Base-by-base conservation (phyloP, 495 filamentous ascomycete species). In the Penicillium longicatenatum region DNA sequence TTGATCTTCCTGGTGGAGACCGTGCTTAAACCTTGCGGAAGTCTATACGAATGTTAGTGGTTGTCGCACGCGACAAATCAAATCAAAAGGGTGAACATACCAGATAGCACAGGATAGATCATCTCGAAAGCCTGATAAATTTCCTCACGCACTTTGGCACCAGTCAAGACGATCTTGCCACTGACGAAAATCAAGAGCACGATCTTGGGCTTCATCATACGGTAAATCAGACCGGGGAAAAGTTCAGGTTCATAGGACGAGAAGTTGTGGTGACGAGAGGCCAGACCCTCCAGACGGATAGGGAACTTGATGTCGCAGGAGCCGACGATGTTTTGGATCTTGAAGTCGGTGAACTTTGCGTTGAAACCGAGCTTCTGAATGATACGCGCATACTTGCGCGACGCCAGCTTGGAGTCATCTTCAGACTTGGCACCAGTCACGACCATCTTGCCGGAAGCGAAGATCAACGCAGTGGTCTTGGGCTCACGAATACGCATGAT, bases 181-280 rank as follows among this genome's bases (percentile, higher is more conserved):
- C 89, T 93, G 72, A 98, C 94, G 81, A 98, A 98, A 72, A 98
- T 98, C 76, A 98, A 76, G 17, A 98, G 89, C 21, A 98, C 94
- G 60, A 98, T 98, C 87, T 98, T 98, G 22, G 94, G 94, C 83
- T 97, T 97, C 84, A 98, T 97, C 94, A 98, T 98, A 74, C 94
- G 91, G 74, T 98, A 98, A 81, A 98, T 98, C 52, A 98, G 85
- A 84, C 94, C 94, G 60, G 94, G 95, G 85, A 98, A 98, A 74
- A 98, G 74, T 75, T 98, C 94, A 61, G 94, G 94, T 76, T 98
- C 94, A 74, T 98, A 98, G 43, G 92, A 96, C 79, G 90, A 95
- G 88, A 98, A 98, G 77, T 96, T 93, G 81, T 98, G 95, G 85
- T 98, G 94, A 72, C 92, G 90, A 59, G 86, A 91, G 7, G 94